Conservation (phyloP, 352 stramenopile genomes). For the Pythium brachiatum region DNA sequence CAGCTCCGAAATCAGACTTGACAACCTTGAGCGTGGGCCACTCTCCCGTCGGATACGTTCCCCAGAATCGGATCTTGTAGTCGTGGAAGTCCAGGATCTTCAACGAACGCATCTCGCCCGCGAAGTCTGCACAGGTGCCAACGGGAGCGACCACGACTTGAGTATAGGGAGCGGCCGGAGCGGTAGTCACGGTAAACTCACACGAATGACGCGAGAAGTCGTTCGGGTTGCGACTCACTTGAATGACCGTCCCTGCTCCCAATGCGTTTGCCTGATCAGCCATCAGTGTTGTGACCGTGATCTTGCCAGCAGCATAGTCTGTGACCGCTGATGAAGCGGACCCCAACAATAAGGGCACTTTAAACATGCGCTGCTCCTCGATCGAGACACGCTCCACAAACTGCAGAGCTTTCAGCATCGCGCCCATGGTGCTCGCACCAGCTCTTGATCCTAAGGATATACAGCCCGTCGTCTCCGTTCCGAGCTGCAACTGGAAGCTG, state of each 20-base stretch:
- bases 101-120: conserved; percentile 39
- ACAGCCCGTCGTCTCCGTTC: conserved; percentile 44
- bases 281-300: conserved; percentile 46
- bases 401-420: conserved; percentile 34
- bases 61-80: conserved; percentile 72
- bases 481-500: conserved; percentile 54
- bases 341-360: conserved; percentile 51
- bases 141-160: conserved; percentile 33
- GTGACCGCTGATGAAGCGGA: conserved; percentile 42
- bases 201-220: conserved; percentile 64
- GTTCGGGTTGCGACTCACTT: conserved; percentile 72
- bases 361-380: conserved; percentile 55
- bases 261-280: conserved; percentile 32
- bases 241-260: conserved; percentile 39
- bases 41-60: conserved; percentile 57
- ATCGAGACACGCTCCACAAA: conserved; percentile 43
- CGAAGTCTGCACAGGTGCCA: conserved; percentile 40
- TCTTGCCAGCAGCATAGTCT: conserved; percentile 22
- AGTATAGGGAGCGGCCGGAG: conserved; percentile 17
- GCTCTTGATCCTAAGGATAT: conserved; percentile 40
- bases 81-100: conserved; percentile 68
- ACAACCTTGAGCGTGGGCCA: conserved; percentile 75
- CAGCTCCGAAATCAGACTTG: conserved; percentile 32
- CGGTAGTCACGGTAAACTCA: conserved; percentile 39
- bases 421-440: conserved; percentile 35